These are phyloP conservation scores for Dothistroma septosporum DNA, from an alignment of 2,329 filamentous ascomycete genomes.

Conservation along the genomic window DNA sequence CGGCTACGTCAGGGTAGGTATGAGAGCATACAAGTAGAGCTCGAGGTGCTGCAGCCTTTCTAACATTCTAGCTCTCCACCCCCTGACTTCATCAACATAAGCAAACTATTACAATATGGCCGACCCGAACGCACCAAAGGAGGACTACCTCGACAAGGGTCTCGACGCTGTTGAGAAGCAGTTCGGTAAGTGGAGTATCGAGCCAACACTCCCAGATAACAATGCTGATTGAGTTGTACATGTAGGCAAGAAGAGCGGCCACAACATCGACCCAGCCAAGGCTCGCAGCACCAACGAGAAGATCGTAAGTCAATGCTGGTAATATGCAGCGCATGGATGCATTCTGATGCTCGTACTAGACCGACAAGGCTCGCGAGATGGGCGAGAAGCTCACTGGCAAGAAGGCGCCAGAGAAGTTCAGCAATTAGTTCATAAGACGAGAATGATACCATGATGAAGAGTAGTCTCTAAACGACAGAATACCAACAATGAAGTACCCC, in stretches of 20 bases:
- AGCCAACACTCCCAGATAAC: neutral
- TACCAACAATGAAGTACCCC: neutral
- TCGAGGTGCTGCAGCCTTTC: neutral
- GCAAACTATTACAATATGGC: neutral
- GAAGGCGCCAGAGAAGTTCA: constrained; percentile 24
- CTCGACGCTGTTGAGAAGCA: constrained; percentile 27
- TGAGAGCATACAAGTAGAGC: neutral
- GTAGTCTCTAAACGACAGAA: neutral
- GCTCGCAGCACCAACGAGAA: constrained; percentile 32
- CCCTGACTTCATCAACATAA: neutral
- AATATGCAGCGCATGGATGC: neutral
- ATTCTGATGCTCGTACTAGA: constrained; percentile 8
- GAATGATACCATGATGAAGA: neutral
- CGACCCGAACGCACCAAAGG: constrained; percentile 10
- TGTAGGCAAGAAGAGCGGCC: constrained; percentile 15
- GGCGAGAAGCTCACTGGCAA: constrained; percentile 34
- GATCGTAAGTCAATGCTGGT: constrained; percentile 16
- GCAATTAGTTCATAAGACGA: neutral
- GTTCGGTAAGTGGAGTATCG: constrained; percentile 8
- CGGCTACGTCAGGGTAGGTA: neutral
- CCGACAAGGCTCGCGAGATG: constrained; percentile 29
- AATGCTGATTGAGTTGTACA: neutral
- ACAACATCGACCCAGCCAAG: constrained; percentile 28
- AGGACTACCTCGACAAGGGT: constrained; percentile 33
- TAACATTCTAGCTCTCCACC: neutral